Conservation (phyloP, 306 rosid genomes). For the Begonia masoniana region DNA sequence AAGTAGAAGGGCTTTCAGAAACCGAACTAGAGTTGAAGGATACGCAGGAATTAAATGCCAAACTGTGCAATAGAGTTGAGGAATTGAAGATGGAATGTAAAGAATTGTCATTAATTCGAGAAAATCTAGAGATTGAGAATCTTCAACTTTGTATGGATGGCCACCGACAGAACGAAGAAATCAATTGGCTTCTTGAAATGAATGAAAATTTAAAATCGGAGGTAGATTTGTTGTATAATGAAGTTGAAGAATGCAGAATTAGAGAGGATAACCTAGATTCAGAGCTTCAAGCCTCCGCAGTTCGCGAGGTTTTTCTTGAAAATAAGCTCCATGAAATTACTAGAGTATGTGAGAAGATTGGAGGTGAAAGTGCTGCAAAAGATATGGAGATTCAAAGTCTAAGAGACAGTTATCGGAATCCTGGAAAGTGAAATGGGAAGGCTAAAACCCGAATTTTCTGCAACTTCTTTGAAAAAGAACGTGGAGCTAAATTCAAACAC, state of each 20-base stretch:
- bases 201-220: constrained; percentile 39
- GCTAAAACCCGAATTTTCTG: constrained; percentile 48
- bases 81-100: constrained; percentile 47
- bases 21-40: constrained; percentile 46
- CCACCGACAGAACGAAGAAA: constrained; percentile 44
- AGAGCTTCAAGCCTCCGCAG: constrained; percentile 64
- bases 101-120: constrained; percentile 30
- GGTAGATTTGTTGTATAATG: constrained; percentile 38
- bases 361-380: constrained; percentile 52
- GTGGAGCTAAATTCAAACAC: constrained; percentile 16
- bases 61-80: constrained; percentile 38
- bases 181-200: constrained; percentile 40
- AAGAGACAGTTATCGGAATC: constrained; percentile 27
- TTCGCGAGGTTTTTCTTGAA: constrained; percentile 78
- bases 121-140: constrained; percentile 41
- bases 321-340: constrained; percentile 68
- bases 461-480: constrained; percentile 64
- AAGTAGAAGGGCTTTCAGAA: constrained; percentile 48
- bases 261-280: constrained; percentile 61
- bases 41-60: constrained; percentile 37
- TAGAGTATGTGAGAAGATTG: constrained; percentile 46
- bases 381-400: constrained; percentile 44
- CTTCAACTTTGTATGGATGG: constrained; percentile 47
- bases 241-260: constrained; percentile 50
- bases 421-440: constrained; percentile 70